phyloP scores from a whole-genome alignment of 148 eudicot species.

The Nepenthes gracilis region DNA sequence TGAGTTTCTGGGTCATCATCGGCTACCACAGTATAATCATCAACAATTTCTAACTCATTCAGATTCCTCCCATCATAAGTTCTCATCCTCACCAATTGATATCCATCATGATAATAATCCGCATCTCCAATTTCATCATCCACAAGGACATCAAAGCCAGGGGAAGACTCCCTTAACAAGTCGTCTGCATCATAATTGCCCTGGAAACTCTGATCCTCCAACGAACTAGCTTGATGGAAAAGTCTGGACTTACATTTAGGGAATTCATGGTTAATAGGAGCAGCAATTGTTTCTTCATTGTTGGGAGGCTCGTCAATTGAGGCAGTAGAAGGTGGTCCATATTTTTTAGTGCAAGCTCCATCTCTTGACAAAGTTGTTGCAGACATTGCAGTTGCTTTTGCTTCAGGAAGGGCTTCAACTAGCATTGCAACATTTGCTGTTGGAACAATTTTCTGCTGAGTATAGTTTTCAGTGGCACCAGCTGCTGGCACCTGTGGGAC shows the following conservation, averaged over 20 bases:
- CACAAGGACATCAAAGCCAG: conserved; percentile 98
- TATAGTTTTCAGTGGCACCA: conserved; percentile 39
- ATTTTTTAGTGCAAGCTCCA: conserved; percentile 18
- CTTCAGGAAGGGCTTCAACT: conserved; percentile 19
- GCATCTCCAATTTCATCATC: conserved; percentile 58
- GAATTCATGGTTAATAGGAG: conserved; percentile 30
- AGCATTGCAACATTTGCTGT: conserved; percentile 22
- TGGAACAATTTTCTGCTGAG: conserved; percentile 28
- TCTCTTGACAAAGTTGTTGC: conserved; percentile 19
- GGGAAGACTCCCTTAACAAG: conserved; percentile 73
- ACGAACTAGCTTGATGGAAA: conserved; percentile 23
- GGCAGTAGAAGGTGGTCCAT: conserved; percentile 12
- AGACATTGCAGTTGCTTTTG: conserved; percentile 15
- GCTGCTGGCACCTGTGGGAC: conserved; percentile 27
- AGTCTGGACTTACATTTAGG: conserved; percentile 25
- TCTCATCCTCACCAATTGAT: conserved; percentile 35
- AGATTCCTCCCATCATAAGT: conserved; percentile 34
- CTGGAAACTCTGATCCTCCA: conserved; percentile 32
- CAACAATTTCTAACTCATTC: conserved; percentile 48
- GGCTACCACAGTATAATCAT: conserved; percentile 26
- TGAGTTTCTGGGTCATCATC: conserved; percentile 39
- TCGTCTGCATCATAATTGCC: conserved; percentile 59
- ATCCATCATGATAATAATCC: conserved; percentile 64
- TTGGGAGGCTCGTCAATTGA: conserved; percentile 26
- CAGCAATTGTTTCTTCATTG: conserved; percentile 16